phyloP scores from a whole-genome alignment of 2,329 filamentous ascomycete species.

The Xylariales sp. region DNA sequence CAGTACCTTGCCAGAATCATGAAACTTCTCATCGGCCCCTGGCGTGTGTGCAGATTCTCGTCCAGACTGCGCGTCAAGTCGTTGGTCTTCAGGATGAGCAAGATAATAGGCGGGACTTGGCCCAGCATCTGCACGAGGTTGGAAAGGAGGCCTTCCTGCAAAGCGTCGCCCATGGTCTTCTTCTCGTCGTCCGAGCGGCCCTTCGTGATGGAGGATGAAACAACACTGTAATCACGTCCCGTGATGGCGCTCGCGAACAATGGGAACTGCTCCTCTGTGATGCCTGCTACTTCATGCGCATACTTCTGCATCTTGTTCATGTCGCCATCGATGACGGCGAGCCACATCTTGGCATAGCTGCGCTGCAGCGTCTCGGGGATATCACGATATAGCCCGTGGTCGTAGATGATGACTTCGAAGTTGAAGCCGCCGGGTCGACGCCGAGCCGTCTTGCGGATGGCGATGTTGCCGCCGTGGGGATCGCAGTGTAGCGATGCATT shows the following conservation, averaged over 20 bases:
- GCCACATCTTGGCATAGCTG: conserved; percentile 94
- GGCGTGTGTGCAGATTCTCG: conserved; percentile 76
- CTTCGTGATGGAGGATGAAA: conserved; percentile 55
- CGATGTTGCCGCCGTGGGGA: conserved; percentile 93
- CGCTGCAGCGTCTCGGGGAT: conserved; percentile 75
- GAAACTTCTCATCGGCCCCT: conserved; percentile 61
- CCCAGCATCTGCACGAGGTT: conserved; percentile 85
- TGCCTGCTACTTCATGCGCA: conserved; percentile 80
- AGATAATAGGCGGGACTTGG: conserved; percentile 83
- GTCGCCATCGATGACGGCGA: conserved; percentile 89
- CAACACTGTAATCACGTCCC: conserved; percentile 78
- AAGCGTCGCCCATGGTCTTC: conserved; percentile 74
- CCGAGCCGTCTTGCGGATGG: conserved; percentile 73
- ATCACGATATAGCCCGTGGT: conserved; percentile 93
- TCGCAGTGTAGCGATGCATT: conserved; percentile 91
- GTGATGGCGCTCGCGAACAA: conserved; percentile 96
- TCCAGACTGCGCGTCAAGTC: conserved; percentile 91
- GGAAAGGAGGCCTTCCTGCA: conserved; percentile 83
- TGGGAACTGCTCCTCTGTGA: conserved; percentile 85
- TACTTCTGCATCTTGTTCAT: conserved; percentile 83
- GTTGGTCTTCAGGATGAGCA: conserved; percentile 96
- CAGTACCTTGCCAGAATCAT: conserved; percentile 67
- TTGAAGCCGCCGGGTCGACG: conserved; percentile 57
- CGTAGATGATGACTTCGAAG: conserved; percentile 94
- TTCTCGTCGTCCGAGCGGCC: conserved; percentile 72